Percentiles rank a stretch among this genome's conserved stretches.
Evolutionary conservation across 345 rosid species (phyloP).

Genomic region (Noccaea bulbosa): DNA sequence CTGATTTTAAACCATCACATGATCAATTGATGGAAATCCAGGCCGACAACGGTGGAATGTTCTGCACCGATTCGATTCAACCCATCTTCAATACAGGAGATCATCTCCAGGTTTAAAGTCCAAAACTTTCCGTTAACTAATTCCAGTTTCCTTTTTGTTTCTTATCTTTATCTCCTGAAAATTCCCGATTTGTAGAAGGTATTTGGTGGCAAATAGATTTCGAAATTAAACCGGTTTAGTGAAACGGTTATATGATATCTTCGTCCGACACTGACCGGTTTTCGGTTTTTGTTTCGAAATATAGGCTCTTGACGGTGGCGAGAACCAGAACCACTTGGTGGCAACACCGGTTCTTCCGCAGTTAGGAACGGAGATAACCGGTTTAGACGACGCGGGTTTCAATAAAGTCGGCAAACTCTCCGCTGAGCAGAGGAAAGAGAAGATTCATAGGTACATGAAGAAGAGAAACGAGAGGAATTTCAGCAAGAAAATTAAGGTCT

Average conservation of each 20-base stretch:
- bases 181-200: neutral
- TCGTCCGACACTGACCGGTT: neutral
- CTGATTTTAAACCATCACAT: conserved; percentile 54
- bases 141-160: no score
- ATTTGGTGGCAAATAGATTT: neutral
- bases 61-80: conserved; percentile 54
- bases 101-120: conserved; percentile 48
- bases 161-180: neutral
- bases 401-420: conserved; percentile 78
- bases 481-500: conserved; percentile 96
- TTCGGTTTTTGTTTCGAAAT: neutral
- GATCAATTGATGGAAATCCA: conserved; percentile 70
- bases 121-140: neutral
- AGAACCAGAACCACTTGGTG: conserved; percentile 40
- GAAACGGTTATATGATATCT: neutral
- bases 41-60: conserved; percentile 67
- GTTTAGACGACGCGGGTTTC: conserved; percentile 72
- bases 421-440: conserved; percentile 85
- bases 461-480: conserved; percentile 93
- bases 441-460: conserved; percentile 93
- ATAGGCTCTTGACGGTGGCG: conserved; percentile 30
- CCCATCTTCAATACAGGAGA: conserved; percentile 60
- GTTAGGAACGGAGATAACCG: conserved; percentile 50
- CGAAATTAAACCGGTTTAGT: conserved; percentile 11
- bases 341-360: conserved; percentile 42